Conservation (phyloP, 2,329 filamentous ascomycete species). For the Grosmannia serpens region DNA sequence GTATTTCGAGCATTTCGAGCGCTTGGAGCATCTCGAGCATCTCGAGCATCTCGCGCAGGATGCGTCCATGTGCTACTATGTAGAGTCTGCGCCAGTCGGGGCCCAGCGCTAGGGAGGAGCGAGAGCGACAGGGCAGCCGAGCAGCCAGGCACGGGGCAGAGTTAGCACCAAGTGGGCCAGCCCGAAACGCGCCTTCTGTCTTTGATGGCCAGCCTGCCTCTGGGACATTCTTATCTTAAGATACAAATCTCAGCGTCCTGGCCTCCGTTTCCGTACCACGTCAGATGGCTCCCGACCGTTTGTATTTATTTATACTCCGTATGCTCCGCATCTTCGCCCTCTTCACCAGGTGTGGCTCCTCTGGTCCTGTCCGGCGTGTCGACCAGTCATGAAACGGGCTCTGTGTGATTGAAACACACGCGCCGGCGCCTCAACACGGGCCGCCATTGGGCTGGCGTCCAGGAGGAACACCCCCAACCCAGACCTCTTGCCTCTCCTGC, state of each 20-base stretch:
- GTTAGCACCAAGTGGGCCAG: neutral
- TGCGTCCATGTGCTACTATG: too few species aligned
- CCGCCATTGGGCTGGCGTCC: conserved; percentile 6
- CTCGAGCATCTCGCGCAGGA: neutral
- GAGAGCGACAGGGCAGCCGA: neutral
- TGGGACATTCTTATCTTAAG: too few species aligned
- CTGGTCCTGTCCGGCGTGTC: neutral
- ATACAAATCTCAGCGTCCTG: too few species aligned
- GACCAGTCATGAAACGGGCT: conserved; percentile 10
- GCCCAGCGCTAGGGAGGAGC: neutral
- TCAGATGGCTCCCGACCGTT: too few species aligned
- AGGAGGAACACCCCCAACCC: neutral
- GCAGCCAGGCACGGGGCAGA: neutral
- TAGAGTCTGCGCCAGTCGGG: neutral
- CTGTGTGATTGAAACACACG: conserved; percentile 13
- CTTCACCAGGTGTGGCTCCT: neutral
- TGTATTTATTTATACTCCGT: neutral
- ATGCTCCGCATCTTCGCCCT: neutral
- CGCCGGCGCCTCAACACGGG: conserved; percentile 10
- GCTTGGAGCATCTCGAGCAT: neutral
- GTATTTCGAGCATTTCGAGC: neutral
- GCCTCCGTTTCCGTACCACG: too few species aligned
- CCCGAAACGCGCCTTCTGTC: neutral
- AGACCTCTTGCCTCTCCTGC: too few species aligned
- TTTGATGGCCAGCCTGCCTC: neutral